A percentile compares a stretch with the other conserved stretches of the same genome.
These are phyloP conservation scores for Pittosporum tobira DNA, from an alignment of 129 eudicot genomes.

Conservation along the genomic window DNA sequence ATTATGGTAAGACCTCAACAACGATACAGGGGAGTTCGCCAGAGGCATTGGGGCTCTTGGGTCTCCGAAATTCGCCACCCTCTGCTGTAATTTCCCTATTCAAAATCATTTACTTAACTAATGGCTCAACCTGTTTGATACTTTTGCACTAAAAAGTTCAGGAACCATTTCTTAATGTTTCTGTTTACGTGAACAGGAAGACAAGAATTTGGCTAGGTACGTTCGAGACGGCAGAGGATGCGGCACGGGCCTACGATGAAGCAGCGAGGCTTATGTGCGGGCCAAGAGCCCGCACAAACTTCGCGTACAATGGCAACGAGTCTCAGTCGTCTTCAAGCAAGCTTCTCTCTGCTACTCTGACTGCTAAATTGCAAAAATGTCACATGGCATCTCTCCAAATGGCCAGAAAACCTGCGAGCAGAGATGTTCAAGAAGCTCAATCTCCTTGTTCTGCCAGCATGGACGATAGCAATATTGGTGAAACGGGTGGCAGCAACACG, in stretches of 20 bases:
- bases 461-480: conserved; percentile 10
- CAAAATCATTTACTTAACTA: conserved; percentile 1
- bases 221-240: conserved; percentile 96
- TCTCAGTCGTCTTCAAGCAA: conserved; percentile 33
- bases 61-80: conserved; percentile 99
- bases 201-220: conserved; percentile 96
- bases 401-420: conserved; percentile 30
- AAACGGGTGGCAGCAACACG: conserved; percentile 9
- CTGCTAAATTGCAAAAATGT: conserved; percentile 84
- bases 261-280: conserved; percentile 97
- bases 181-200: conserved; percentile 46
- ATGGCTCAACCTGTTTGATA: neutral
- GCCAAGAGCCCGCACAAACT: conserved; percentile 70
- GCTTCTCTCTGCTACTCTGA: conserved; percentile 59
- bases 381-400: conserved; percentile 63
- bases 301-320: conserved; percentile 31
- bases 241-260: conserved; percentile 95
- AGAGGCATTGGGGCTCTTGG: conserved; percentile 99
- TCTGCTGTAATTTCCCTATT: conserved; percentile 41
- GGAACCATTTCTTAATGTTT: neutral
- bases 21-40: conserved; percentile 92
- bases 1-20: conserved; percentile 78
- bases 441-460: conserved; percentile 14
- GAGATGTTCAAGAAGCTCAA: conserved; percentile 25
- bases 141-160: neutral